phyloP scores from a whole-genome alignment of 1,284 basidiomycete species.

The Mycena citricolor region DNA sequence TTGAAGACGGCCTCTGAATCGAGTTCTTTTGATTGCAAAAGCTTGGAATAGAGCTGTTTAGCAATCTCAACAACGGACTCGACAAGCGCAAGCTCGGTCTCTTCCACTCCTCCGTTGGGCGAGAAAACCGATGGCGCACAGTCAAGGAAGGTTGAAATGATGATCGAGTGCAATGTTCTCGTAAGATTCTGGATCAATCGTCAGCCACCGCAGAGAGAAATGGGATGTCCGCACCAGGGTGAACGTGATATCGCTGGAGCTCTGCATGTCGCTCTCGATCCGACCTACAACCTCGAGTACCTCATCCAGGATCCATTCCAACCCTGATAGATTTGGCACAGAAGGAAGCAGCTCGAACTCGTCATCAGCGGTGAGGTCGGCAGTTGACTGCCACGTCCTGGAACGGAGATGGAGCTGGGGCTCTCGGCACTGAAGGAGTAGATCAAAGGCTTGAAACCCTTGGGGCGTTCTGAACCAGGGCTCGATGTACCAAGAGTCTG shows the following conservation, averaged over 20 bases:
- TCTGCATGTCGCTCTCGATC: too few species aligned
- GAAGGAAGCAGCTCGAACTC: constrained; percentile 29
- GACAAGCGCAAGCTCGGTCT: constrained; percentile 66
- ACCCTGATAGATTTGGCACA: constrained; percentile 21
- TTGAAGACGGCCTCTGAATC: constrained; percentile 25
- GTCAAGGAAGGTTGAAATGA: constrained; percentile 84
- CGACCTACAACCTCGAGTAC: constrained; percentile 31
- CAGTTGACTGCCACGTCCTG: constrained; percentile 31
- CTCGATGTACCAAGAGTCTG: constrained; percentile 50
- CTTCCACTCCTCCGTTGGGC: constrained; percentile 52
- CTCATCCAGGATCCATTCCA: constrained; percentile 40
- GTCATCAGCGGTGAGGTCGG: constrained; percentile 35
- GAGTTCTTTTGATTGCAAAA: neutral
- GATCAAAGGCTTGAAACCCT: constrained; percentile 50
- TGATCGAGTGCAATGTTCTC: constrained; percentile 65
- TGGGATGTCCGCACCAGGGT: neutral
- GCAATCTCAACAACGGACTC: constrained; percentile 61
- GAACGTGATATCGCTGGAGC: constrained; percentile 11
- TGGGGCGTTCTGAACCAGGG: constrained; percentile 48
- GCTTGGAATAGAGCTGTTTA: constrained; percentile 58
- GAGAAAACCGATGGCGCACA: constrained; percentile 80
- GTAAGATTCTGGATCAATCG: constrained; percentile 31
- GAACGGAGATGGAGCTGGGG: neutral
- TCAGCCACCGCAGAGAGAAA: constrained; percentile 19
- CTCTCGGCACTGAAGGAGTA: constrained; percentile 31